A percentile compares a stretch with the other conserved stretches of the same genome.
phyloP scores from a whole-genome alignment of 192 early-diverging fungal genomes.

The Lunasporangiospora selenospora region DNA sequence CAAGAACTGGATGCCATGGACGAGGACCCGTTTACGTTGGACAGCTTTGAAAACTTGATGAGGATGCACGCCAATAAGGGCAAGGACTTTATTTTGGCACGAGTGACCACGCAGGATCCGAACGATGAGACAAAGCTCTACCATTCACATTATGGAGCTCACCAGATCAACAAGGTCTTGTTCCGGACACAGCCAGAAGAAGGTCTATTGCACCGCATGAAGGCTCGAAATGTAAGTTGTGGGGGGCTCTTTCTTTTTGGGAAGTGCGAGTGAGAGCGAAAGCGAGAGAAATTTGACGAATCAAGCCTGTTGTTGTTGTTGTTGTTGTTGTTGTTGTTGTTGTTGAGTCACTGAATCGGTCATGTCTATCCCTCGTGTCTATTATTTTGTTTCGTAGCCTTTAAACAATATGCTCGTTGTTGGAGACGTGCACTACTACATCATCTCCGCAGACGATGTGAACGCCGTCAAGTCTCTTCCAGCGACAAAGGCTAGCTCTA shows the following conservation, averaged over 20 bases:
- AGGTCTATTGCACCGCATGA: conserved; percentile 76
- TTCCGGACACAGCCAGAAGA: conserved; percentile 80
- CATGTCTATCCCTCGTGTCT: neutral
- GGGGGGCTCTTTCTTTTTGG: too few relatives aligned
- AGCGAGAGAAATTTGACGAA: too few relatives aligned
- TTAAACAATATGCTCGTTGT: conserved; percentile 79
- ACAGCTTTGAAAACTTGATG: conserved; percentile 67
- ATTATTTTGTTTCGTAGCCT: conserved; percentile 52
- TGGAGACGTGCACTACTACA: conserved; percentile 68
- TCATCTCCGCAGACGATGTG: conserved; percentile 31
- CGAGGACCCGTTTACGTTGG: conserved; percentile 79
- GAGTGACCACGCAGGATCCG: conserved; percentile 73
- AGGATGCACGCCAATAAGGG: conserved; percentile 57
- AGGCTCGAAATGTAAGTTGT: conserved; percentile 71
- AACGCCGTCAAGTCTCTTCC: conserved; percentile 21
- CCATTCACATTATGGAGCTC: conserved; percentile 73
- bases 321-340: too few relatives aligned
- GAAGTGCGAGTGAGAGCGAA: too few relatives aligned
- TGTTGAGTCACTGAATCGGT: neutral
- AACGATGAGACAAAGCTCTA: conserved; percentile 59
- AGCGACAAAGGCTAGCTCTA: conserved; percentile 7
- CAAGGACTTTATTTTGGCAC: conserved; percentile 74
- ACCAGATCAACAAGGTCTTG: conserved; percentile 79
- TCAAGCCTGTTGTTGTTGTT: too few relatives aligned
- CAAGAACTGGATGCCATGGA: conserved; percentile 66